Evolutionary conservation across 768 basidiomycete species (phyloP), one percentile per base, ranked within the genome.

Genomic region (Lactifluus volemus): DNA sequence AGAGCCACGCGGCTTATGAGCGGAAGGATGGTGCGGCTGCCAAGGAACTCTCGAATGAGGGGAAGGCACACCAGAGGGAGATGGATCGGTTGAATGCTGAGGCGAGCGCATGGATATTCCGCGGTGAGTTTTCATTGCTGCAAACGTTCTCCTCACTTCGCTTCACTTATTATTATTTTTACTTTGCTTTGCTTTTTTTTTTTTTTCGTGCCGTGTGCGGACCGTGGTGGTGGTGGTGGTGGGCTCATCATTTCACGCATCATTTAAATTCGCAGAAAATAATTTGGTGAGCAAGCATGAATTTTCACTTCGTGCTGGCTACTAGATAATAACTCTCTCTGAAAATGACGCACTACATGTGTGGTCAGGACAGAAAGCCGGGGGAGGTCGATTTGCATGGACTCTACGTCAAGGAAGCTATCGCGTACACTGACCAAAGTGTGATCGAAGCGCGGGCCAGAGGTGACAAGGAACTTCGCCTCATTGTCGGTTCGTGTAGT

Each of bases 341-440:
- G 25, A 25, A 19, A 4, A 42, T 54, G 38, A 51, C 42, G 29
- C 44, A 12, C 19, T 21, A 15, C 12, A 5, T 38, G 32, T 6
- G 10, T 55, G 25, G 25, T 47, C 68, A 86, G 82, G 84, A 88
- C 62, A 84, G 85, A 54, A 72, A 80, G 60, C 79, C 79, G 0
- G 89, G 86, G 1, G 89, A 93, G 71, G 75, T 97, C 49, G 91
- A 98, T 72, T 74, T 98, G 25, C 95, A 98, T 69, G 95, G 92
- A 1, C 75, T 98, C 4, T 96, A 91, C 71, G 94, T 96, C 63
- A 92, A 92, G 69, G 96, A 98, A 73, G 92, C 94, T 21, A 83
- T 96, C 51, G 76, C 80, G 47, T 80, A 79, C 55, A 85, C 83
- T 1, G 95, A 98, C 65, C 67, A 71, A 25, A 85, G 88, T 12